These are phyloP conservation scores for Ailanthus altissimus DNA, from an alignment of 345 rosid species.

Conservation along the genomic window DNA sequence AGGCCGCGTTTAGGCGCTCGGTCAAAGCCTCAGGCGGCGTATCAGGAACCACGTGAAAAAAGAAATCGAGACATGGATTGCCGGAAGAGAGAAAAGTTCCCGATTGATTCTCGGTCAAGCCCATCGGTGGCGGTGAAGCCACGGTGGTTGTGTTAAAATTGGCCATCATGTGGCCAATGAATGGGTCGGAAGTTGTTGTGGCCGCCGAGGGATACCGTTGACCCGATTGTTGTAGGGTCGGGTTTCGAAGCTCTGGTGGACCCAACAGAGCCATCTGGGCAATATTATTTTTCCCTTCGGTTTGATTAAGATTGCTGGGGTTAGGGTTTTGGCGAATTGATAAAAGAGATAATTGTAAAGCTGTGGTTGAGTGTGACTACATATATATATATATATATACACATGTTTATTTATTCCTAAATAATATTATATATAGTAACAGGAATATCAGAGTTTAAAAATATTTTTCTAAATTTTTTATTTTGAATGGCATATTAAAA, in stretches of 20 bases:
- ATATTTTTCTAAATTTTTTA: too few species aligned
- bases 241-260: conserved; percentile 43
- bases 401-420: too few species aligned
- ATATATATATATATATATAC: too few species aligned
- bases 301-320: background rate
- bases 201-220: background rate
- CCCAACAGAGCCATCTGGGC: conserved; percentile 40
- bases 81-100: conserved; percentile 43
- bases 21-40: conserved; percentile 36
- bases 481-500: too few species aligned
- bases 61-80: conserved; percentile 62
- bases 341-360: too few species aligned
- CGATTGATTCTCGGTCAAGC: conserved; percentile 46
- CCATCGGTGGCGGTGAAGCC: conserved; percentile 32
- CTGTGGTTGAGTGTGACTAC: too few species aligned
- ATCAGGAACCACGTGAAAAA: conserved; percentile 59
- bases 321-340: too few species aligned
- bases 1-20: conserved; percentile 34
- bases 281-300: background rate
- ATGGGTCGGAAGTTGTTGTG: conserved; percentile 22
- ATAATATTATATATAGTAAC: too few species aligned
- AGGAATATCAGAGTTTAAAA: too few species aligned
- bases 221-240: background rate
- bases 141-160: conserved; percentile 33
- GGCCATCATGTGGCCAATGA: conserved; percentile 41